Base-by-base conservation (phyloP, 768 basidiomycete genomes). In the Leccinum disarticulatum region DNA sequence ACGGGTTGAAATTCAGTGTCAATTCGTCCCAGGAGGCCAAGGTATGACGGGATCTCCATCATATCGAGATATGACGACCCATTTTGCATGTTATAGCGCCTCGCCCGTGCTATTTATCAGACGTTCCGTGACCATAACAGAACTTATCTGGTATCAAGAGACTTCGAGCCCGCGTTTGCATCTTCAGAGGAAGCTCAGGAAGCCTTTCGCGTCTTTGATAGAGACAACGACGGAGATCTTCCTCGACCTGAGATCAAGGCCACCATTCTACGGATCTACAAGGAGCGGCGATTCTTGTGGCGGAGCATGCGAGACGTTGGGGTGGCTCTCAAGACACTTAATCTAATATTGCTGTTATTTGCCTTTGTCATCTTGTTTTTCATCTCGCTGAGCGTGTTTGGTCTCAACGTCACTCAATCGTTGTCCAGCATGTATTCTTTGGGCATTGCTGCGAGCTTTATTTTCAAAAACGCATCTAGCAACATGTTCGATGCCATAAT, bases 401-500 rank as follows among this genome's bases (percentile, higher is more conserved):
- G 85, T 2, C 83, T 92, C 41, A 72, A 86, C 46, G 76, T 91
- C 36, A 81, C 81, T n/a, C 76, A 79, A 58, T 86, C 85, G 30
- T 66, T 91, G 72, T 85, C 88, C 41, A 88, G 88, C 70, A 76
- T 90, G 61, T 92, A 91, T 70, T 81, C 90, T 17, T 68, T 91
- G 64, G 83, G 78, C 13, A 83, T 93, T 59, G 91, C 87, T 6
- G 84, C 83, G 10, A 90, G 88, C 69, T 93, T 93, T 66, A 80
- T 93, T 64, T 93, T 93, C 80, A 91, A 90, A 76, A 83, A 79
- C 63, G 74, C 90, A 5, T 87, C 90, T 22, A 84, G 86, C 61
- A 80, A 75, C 56, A 86, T 86, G 17, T 93, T 93, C 66, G 90
- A 91, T 72, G 81, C 89, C 28, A 87, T 91, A 66, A 87, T 91